Evolutionary conservation across 1,284 basidiomycete genomes (phyloP).

Genomic region (Taiwanofungus camphoratus): DNA sequence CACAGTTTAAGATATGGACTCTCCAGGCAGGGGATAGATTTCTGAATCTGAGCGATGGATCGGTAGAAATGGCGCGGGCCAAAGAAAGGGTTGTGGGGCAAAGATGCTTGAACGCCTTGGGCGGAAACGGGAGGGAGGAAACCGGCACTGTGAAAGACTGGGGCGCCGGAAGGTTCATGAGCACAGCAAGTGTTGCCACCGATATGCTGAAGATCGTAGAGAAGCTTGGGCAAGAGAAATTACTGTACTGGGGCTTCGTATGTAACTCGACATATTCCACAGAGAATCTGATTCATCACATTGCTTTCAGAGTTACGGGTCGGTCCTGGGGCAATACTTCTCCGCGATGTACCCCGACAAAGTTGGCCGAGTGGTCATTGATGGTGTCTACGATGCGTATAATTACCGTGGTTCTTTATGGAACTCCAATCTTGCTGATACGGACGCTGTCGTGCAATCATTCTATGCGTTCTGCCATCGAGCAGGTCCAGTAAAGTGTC

Average conservation of each 20-base stretch:
- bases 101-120: conserved; percentile 12
- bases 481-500: conserved; percentile 33
- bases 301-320: conserved; percentile 34
- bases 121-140: conserved; percentile 19
- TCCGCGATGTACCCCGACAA: conserved; percentile 44
- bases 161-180: conserved; percentile 33
- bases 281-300: not conserved
- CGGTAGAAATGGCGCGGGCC: conserved; percentile 8
- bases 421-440: conserved; percentile 22
- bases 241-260: conserved; percentile 52
- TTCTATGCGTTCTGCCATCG: conserved; percentile 34
- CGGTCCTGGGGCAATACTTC: conserved; percentile 38
- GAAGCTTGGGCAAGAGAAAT: conserved; percentile 38
- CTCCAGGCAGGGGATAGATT: conserved; percentile 8
- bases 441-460: conserved; percentile 23
- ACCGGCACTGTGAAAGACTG: conserved; percentile 10
- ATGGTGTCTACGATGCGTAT: conserved; percentile 27
- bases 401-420: conserved; percentile 18
- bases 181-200: conserved; percentile 39
- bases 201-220: conserved; percentile 46
- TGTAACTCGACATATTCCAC: conserved; percentile 12
- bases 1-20: conserved; percentile 15
- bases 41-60: conserved; percentile 9
- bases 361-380: conserved; percentile 28
- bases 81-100: conserved; percentile 11